Percentiles rank a stretch among this genome's conserved stretches.
These are phyloP conservation scores for Hymenoscyphus infarciens DNA, from an alignment of 2,329 filamentous ascomycete species.

Conservation along the genomic window DNA sequence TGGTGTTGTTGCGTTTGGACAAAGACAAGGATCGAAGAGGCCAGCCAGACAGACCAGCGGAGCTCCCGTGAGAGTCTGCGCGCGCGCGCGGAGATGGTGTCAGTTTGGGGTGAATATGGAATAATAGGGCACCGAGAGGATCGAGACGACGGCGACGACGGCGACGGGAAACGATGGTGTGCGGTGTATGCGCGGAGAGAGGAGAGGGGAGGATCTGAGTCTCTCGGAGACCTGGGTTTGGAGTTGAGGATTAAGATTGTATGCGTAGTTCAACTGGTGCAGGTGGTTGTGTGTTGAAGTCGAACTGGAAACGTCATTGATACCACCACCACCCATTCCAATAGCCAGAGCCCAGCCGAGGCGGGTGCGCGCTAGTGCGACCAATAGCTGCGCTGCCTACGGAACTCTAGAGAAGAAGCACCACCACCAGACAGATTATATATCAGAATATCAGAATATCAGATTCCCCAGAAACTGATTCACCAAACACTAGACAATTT, in stretches of 20 bases:
- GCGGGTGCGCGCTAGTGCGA: not conserved
- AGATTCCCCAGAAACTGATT: not conserved
- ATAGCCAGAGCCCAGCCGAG: not conserved
- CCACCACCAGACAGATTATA: not conserved
- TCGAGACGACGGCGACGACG: not conserved
- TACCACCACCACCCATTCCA: not conserved
- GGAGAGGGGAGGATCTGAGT: not conserved
- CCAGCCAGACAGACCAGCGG: not conserved
- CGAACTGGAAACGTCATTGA: constrained; percentile 1
- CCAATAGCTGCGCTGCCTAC: not conserved
- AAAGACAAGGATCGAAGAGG: not conserved
- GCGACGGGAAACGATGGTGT: not conserved
- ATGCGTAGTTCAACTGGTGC: not conserved
- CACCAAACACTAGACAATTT: not conserved
- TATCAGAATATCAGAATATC: not conserved
- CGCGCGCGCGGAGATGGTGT: not conserved
- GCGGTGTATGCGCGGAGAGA: not conserved
- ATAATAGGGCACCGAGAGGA: not conserved
- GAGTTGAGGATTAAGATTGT: not conserved
- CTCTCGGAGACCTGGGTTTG: not conserved
- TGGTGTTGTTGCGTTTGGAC: constrained; percentile 2
- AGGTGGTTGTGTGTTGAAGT: not conserved
- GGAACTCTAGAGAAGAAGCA: not conserved
- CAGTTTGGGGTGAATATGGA: not conserved
- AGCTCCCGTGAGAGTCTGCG: not conserved